Percentiles rank a stretch among this genome's conserved stretches.
These are phyloP conservation scores for Macrotyloma uniflorum DNA, from an alignment of 306 rosid species.

Conservation along the genomic window DNA sequence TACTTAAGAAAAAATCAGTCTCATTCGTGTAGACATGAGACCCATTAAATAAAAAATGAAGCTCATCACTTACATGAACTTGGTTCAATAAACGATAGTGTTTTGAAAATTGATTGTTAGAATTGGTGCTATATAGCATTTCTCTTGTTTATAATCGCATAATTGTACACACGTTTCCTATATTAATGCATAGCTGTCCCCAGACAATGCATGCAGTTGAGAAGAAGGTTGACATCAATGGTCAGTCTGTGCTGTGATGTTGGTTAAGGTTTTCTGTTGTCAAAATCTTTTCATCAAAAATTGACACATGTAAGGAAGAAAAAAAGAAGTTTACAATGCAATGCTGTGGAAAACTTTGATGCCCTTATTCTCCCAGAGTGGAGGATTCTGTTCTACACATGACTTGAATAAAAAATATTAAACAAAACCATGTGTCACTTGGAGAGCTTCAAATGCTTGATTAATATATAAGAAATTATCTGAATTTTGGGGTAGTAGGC, in stretches of 20 bases:
- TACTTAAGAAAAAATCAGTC: too few relatives aligned
- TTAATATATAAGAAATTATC: not conserved
- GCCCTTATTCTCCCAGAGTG: not conserved
- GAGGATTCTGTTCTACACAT: constrained; percentile 1
- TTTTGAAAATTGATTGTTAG: not conserved
- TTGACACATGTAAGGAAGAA: not conserved
- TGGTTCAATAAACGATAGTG: not conserved
- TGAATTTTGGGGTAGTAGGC: constrained; percentile 11
- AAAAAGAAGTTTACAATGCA: not conserved
- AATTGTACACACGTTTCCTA: not conserved
- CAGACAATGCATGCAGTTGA: not conserved
- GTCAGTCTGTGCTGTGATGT: not conserved
- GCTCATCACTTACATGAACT: not conserved
- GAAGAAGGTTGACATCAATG: not conserved
- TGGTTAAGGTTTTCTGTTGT: constrained; percentile 10
- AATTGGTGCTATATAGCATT: not conserved
- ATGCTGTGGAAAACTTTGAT: not conserved
- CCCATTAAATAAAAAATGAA: not conserved
- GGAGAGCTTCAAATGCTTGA: constrained; percentile 3
- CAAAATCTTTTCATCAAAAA: not conserved
- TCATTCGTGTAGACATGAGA: too few relatives aligned
- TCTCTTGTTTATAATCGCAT: not conserved
- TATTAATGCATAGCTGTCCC: constrained; percentile 7
- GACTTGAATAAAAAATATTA: constrained; percentile 2
- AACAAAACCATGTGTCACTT: not conserved